Base-by-base conservation (phyloP, 352 stramenopile species). In the Halophytophthora batemanensis region DNA sequence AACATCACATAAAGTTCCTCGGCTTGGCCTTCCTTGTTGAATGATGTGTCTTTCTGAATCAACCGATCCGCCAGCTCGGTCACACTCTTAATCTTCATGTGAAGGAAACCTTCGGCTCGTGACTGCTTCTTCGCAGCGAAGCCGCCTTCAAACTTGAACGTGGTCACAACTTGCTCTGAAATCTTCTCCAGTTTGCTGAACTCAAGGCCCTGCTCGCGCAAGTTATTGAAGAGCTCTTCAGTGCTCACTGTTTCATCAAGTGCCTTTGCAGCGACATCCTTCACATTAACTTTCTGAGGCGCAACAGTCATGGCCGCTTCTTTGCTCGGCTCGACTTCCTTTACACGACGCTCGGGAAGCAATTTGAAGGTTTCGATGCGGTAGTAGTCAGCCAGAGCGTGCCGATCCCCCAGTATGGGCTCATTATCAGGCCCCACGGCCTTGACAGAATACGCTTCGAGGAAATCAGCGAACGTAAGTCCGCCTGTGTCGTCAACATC, bases 311-410 rank as follows among this genome's bases (percentile, higher is more conserved):
- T 52, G 6, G 63, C 57, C 2, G 74, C 74, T 41, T 79, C 74
- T 34, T 82, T 77, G 37, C 49, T 81, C 5, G 53, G 44, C 19
- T 76, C 64, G 12, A 31, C 18, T 11, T 61, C 47, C n/a, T 64
- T 69, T 3, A 28, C 52, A 2, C 58, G 71, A 6, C 59, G 56
- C 25, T 81, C 68, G 5, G 70, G 74, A 0, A 82, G 43, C 22
- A 85, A 40, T 37, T 73, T 79, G 56, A 82, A 85, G 1, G 74
- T 81, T 38, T 85, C 68, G 22, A 85, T 85, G 17, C 69, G 61
- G 50, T 82, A 78, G 58, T 66, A 85, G 35, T 82, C 74, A 0
- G 59, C 70, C 7, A 85, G 42, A 2, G 74, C 47, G 31, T 77
- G 56, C 1, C 74, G 70, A 29, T 65, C 59, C n/a, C 70, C 73